Conservation (phyloP, 2,329 filamentous ascomycete species). For the Trichoderma afroharzianum region DNA sequence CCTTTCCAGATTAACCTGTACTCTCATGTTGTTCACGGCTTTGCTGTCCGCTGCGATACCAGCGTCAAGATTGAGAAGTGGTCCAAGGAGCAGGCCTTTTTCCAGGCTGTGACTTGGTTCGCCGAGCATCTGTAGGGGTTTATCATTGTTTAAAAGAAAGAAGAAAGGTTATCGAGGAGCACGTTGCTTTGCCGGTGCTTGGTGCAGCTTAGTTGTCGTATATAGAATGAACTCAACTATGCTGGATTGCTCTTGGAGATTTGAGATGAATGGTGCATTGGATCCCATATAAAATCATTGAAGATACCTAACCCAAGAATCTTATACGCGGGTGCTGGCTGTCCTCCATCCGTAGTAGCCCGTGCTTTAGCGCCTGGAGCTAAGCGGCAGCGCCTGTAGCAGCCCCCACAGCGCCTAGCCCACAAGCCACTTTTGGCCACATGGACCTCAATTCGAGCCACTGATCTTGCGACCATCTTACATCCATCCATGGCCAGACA, state of each 20-base stretch:
- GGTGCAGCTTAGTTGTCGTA: not conserved
- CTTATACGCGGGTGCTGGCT: too few relatives aligned
- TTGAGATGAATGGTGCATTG: not conserved
- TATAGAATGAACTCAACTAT: not conserved
- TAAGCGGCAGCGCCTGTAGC: not conserved
- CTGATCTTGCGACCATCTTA: not conserved
- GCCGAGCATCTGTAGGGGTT: conserved; percentile 38
- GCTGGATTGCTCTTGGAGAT: not conserved
- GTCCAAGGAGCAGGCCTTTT: conserved; percentile 77
- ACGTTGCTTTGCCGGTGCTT: not conserved
- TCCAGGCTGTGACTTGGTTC: conserved; percentile 76
- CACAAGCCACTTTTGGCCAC: conserved; percentile 12
- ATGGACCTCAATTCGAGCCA: not conserved
- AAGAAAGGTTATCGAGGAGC: not conserved
- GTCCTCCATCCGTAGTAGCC: not conserved
- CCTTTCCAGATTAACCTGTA: conserved; percentile 77
- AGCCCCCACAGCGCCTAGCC: not conserved
- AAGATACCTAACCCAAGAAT: too few relatives aligned
- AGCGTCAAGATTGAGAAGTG: conserved; percentile 56
- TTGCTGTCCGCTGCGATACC: conserved; percentile 65
- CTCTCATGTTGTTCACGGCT: conserved; percentile 69
- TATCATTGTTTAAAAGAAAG: not conserved
- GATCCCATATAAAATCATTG: not conserved
- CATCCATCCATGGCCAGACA: not conserved
- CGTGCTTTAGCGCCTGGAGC: not conserved